Percentiles rank a stretch among this genome's conserved stretches.
These are phyloP conservation scores for Eimeria acervulina DNA, from an alignment of 169 alveolate genomes.

Conservation along the genomic window DNA sequence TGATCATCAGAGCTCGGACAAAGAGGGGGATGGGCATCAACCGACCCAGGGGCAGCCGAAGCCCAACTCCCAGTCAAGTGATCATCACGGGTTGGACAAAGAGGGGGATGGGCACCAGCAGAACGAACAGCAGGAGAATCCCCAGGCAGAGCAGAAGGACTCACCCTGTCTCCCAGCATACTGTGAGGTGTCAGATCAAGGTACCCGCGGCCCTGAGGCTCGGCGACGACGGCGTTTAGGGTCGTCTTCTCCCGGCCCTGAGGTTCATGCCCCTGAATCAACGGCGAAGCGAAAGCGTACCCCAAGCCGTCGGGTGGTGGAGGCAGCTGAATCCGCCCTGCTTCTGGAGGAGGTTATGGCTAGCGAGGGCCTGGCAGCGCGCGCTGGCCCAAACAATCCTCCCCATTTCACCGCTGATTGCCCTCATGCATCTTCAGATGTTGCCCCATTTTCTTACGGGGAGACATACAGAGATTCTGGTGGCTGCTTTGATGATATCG, in stretches of 20 bases:
- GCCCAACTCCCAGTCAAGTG: background rate
- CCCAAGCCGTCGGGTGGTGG: slow-evolving; percentile 78
- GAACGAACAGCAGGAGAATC: background rate
- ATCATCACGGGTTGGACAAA: background rate
- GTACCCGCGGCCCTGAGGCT: slow-evolving; percentile 11
- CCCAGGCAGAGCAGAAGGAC: background rate
- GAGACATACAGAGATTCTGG: background rate
- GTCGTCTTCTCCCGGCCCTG: slow-evolving; percentile 6
- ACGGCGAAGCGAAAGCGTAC: slow-evolving; percentile 68
- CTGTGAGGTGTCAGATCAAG: slow-evolving; percentile 15
- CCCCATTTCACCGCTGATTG: background rate
- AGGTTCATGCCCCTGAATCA: slow-evolving; percentile 40
- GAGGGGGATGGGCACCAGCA: background rate
- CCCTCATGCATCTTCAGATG: background rate
- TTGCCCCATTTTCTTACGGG: background rate
- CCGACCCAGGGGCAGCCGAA: background rate
- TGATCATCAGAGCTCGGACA: background rate
- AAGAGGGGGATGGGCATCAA: background rate
- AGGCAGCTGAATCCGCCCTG: slow-evolving; percentile 74
- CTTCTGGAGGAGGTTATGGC: slow-evolving; percentile 75
- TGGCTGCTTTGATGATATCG: background rate
- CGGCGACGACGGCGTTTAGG: slow-evolving; percentile 57
- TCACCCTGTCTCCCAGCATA: background rate
- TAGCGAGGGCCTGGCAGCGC: slow-evolving; percentile 22
- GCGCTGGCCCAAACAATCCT: background rate